phyloP scores from a whole-genome alignment of 148 eudicot species.

The Oxyria digyna region DNA sequence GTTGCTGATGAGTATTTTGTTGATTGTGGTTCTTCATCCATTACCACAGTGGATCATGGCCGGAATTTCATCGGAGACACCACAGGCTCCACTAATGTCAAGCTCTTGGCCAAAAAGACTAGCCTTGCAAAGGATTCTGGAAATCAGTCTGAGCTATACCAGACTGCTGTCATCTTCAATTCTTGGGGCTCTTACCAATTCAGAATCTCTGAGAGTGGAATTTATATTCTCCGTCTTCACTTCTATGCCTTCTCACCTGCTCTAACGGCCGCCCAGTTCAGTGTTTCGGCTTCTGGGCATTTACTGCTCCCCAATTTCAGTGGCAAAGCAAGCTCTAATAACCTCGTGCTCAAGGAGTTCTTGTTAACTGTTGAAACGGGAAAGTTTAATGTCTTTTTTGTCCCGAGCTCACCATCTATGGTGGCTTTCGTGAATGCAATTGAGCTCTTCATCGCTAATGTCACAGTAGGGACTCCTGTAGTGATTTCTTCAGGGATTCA shows the following conservation, averaged over 20 bases:
- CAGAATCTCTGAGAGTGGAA: background rate
- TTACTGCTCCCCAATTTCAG: background rate
- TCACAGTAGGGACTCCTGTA: background rate
- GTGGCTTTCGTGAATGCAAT: slow-evolving; percentile 38
- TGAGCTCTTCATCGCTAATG: slow-evolving; percentile 22
- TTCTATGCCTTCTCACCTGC: background rate
- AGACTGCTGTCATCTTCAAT: background rate
- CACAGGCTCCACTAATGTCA: background rate
- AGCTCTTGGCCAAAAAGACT: background rate
- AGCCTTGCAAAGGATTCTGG: background rate
- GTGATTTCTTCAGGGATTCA: background rate
- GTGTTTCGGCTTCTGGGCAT: background rate
- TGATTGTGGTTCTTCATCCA: slow-evolving; percentile 38
- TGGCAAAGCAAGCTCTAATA: too few relatives aligned
- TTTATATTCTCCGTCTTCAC: slow-evolving; percentile 4
- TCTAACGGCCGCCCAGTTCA: background rate
- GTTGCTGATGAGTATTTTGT: slow-evolving; percentile 33
- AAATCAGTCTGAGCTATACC: background rate
- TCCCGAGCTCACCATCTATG: slow-evolving; percentile 10
- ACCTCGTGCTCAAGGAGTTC: background rate
- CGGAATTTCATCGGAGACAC: slow-evolving; percentile 23
- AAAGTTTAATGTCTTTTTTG: slow-evolving; percentile 19
- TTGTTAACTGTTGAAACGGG: background rate
- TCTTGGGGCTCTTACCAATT: background rate
- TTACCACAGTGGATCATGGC: background rate